A percentile compares a stretch with the other conserved stretches of the same genome.
Conservation (phyloP, 148 eudicot species). For the Rhododendron mucronatum region DNA sequence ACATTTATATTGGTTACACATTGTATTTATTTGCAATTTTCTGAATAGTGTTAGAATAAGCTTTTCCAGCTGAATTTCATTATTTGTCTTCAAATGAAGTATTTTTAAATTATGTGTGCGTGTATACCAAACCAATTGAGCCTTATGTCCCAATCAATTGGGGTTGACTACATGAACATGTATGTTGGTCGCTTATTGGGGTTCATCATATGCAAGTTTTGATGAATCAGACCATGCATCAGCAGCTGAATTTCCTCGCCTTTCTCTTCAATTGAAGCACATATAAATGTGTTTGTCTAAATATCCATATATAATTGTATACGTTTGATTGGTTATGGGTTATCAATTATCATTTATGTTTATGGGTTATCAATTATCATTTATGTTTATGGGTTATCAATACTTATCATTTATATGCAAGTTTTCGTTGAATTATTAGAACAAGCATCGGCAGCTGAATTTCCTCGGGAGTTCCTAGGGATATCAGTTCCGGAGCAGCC, state of each 20-base stretch:
- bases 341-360: no score
- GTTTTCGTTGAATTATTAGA: conserved; percentile 29
- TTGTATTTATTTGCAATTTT: neutral
- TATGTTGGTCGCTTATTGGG: neutral
- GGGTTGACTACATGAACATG: neutral
- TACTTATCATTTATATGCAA: neutral
- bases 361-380: neutral
- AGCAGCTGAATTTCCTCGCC: conserved; percentile 56
- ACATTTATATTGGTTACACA: neutral
- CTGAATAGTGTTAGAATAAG: neutral
- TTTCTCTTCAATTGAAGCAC: neutral
- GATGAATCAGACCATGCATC: conserved; percentile 45
- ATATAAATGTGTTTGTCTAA: neutral
- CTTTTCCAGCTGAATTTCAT: neutral
- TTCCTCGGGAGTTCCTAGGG: conserved; percentile 78
- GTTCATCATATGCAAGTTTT: neutral
- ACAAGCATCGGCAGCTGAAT: conserved; percentile 51
- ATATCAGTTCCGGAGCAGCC: conserved; percentile 72
- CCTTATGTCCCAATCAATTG: no score
- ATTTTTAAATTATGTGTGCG: neutral
- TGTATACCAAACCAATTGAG: no score
- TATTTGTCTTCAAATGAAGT: no score
- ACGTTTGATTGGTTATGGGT: neutral
- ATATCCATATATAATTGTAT: neutral
- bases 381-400: neutral